A percentile compares a stretch with the other conserved stretches of the same genome.
Conservation (phyloP, 805 yeast species). For the Monosporozyma servazzii region DNA sequence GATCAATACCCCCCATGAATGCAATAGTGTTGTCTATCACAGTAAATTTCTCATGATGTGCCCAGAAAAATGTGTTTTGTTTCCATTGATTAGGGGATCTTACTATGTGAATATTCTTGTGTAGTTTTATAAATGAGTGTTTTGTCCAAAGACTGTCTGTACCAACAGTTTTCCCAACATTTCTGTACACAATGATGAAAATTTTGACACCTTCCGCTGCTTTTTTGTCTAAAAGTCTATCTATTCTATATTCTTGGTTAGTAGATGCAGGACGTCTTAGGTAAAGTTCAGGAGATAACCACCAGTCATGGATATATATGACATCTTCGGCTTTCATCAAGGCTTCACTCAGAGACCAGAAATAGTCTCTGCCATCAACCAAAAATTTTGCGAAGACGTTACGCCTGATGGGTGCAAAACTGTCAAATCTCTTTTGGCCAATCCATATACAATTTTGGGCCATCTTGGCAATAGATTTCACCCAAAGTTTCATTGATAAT, state of each 20-base stretch:
- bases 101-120: constrained; percentile 78
- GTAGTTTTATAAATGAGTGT: constrained; percentile 78
- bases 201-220: constrained; percentile 95
- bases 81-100: constrained; percentile 92
- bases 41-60: constrained; percentile 92
- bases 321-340: constrained; percentile 89
- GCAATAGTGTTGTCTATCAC: constrained; percentile 82
- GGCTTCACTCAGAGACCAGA: constrained; percentile 93
- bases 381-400: constrained; percentile 92
- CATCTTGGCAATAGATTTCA: constrained; percentile 63
- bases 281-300: constrained; percentile 92
- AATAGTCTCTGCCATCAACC: constrained; percentile 92
- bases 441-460: constrained; percentile 63
- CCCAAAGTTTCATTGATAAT: constrained; percentile 63
- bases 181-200: constrained; percentile 83
- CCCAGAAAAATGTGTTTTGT: constrained; percentile 95
- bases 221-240: constrained; percentile 74
- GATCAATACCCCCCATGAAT: constrained; percentile 90
- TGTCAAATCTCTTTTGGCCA: constrained; percentile 61
- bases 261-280: constrained; percentile 91
- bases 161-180: constrained; percentile 86
- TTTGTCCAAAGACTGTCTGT: constrained; percentile 93
- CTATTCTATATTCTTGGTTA: constrained; percentile 88
- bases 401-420: constrained; percentile 86
- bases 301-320: constrained; percentile 95